Conservation (phyloP, 179 eudicot species). For the Amaranthus tricolor region DNA sequence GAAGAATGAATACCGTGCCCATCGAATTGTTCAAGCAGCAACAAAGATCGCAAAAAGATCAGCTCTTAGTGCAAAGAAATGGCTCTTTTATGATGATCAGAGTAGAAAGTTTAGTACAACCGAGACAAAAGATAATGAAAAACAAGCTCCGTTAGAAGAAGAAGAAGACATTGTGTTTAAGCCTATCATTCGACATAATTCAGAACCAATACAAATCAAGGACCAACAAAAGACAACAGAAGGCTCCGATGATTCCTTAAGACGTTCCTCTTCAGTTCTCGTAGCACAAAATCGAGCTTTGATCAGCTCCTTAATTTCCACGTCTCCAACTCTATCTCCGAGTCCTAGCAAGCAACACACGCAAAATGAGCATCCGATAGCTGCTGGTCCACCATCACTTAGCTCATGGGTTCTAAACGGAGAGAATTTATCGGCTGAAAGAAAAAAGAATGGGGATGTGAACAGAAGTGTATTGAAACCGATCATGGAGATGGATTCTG, state of each 20-base stretch:
- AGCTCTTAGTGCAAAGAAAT: constrained; percentile 23
- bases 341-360: constrained; percentile 27
- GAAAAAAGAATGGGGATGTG: constrained; percentile 31
- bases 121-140: constrained; percentile 23
- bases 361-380: constrained; percentile 33
- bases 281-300: constrained; percentile 42
- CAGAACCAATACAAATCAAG: constrained; percentile 51
- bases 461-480: constrained; percentile 48
- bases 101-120: constrained; percentile 34
- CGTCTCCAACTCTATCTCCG: constrained; percentile 1
- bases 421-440: constrained; percentile 35
- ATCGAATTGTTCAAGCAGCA: constrained; percentile 59
- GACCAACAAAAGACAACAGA: constrained; percentile 19
- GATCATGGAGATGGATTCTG: constrained; percentile 51
- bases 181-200: constrained; percentile 73
- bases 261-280: constrained; percentile 71
- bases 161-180: constrained; percentile 91
- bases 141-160: constrained; percentile 44
- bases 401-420: constrained; percentile 73
- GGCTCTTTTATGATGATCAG: constrained; percentile 42
- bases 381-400: constrained; percentile 84
- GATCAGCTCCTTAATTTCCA: constrained; percentile 31
- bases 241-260: constrained; percentile 51
- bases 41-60: constrained; percentile 38
- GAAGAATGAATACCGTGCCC: constrained; percentile 44